Evolutionary conservation across 2,329 filamentous ascomycete genomes (phyloP).

Genomic region (Aspergillus cejpii): DNA sequence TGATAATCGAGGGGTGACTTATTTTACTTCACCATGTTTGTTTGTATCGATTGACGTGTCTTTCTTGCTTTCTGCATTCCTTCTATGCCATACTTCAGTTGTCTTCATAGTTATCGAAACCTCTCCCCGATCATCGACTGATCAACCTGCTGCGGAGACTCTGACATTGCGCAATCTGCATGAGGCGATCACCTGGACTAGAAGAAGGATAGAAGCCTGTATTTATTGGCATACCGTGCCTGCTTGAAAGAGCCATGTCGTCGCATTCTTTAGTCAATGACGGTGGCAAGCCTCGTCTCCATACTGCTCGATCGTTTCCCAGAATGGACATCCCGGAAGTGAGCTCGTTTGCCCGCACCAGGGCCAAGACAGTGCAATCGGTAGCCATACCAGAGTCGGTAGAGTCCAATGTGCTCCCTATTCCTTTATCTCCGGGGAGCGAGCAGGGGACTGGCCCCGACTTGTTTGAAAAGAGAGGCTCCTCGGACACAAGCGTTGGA

Average conservation of each 20-base stretch:
- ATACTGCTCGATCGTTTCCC: conserved; percentile 28
- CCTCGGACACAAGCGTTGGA: conserved; percentile 27
- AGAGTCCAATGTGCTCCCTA: conserved; percentile 21
- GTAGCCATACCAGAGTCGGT: conserved; percentile 20
- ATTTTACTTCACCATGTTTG: neutral
- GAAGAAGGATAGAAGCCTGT: conserved; percentile 3
- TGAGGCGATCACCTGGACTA: conserved; percentile 26
- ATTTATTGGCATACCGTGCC: neutral
- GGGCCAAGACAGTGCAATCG: conserved; percentile 24
- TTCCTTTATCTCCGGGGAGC: conserved; percentile 17
- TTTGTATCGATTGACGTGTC: neutral
- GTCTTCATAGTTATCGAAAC: neutral
- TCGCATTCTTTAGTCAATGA: conserved; percentile 21
- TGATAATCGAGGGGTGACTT: neutral
- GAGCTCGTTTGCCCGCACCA: conserved; percentile 20
- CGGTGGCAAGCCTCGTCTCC: conserved; percentile 20
- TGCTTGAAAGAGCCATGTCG: conserved; percentile 20
- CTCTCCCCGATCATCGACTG: neutral
- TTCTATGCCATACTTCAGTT: neutral
- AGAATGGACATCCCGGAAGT: conserved; percentile 27
- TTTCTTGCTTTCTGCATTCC: neutral
- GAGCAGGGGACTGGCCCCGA: conserved; percentile 29
- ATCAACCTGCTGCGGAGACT: conserved; percentile 3
- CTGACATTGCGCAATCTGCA: conserved; percentile 18
- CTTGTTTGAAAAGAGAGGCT: conserved; percentile 42